These are phyloP conservation scores for Gossypium gossypioides DNA, from an alignment of 441 rosid genomes.

Conservation along the genomic window DNA sequence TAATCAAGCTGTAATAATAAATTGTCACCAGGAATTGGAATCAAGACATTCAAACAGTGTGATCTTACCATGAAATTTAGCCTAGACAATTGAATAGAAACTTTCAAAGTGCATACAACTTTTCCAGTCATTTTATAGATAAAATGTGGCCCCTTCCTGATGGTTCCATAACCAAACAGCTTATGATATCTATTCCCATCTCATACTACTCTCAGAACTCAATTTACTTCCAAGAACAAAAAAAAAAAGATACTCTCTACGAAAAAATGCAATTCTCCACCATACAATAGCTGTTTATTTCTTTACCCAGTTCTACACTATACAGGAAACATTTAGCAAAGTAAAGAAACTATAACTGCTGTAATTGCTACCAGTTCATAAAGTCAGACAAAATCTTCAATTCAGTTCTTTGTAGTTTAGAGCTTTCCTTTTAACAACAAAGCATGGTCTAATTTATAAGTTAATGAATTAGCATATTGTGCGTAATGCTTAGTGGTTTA, in stretches of 20 bases:
- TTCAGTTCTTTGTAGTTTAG: not conserved
- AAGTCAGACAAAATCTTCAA: not conserved
- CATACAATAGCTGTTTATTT: not conserved
- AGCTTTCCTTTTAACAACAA: not conserved
- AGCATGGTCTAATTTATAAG: not conserved
- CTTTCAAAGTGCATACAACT: not conserved
- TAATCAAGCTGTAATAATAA: slow-evolving; percentile 5
- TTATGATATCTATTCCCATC: not conserved
- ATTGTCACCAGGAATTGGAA: not conserved
- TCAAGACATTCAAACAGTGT: not conserved
- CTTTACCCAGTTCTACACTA: not conserved
- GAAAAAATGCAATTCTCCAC: too few relatives aligned
- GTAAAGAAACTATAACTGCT: not conserved
- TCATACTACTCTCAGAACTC: not conserved
- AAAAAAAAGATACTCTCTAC: not conserved
- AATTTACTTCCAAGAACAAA: not conserved
- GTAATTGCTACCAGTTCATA: not conserved
- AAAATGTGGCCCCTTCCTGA: not conserved
- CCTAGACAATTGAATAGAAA: not conserved
- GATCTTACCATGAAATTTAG: not conserved
- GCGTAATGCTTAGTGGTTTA: not conserved
- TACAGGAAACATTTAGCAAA: not conserved
- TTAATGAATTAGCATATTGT: not conserved
- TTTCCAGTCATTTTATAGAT: not conserved
- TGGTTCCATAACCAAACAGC: not conserved